Percentiles rank a stretch among this genome's conserved stretches.
Evolutionary conservation across 345 rosid genomes (phyloP).

Genomic region (Luvunga scandens): DNA sequence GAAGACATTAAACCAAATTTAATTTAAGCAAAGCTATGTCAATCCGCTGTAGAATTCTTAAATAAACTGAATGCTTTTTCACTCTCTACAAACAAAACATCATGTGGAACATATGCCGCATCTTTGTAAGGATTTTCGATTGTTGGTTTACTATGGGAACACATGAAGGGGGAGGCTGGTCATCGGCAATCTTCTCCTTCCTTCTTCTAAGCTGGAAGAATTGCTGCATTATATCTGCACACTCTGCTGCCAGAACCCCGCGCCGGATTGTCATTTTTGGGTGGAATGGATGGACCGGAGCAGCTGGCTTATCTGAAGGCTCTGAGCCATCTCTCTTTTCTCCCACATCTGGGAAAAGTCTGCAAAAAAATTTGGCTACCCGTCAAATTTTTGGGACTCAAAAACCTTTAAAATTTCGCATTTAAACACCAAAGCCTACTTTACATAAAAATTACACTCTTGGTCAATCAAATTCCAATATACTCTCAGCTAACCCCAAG

Average conservation of each 20-base stretch:
- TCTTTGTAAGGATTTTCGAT: constrained; percentile 64
- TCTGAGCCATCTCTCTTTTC: constrained; percentile 40
- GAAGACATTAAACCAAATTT: neutral
- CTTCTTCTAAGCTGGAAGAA: constrained; percentile 89
- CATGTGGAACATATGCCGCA: constrained; percentile 70
- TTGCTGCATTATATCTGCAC: constrained; percentile 84
- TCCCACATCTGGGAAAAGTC: constrained; percentile 63
- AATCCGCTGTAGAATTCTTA: neutral
- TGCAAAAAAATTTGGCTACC: constrained; percentile 27
- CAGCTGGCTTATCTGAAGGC: constrained; percentile 55
- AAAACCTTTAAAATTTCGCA: neutral
- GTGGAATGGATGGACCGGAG: constrained; percentile 92
- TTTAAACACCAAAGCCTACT: neutral
- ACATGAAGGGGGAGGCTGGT: constrained; percentile 41
- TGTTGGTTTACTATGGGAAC: constrained; percentile 58
- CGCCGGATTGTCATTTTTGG: constrained; percentile 83
- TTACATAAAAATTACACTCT: neutral
- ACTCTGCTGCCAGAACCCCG: constrained; percentile 72
- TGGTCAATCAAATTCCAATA: neutral
- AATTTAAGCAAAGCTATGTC: neutral
- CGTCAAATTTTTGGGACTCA: neutral
- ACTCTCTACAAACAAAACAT: constrained; percentile 58
- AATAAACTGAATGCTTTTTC: neutral
- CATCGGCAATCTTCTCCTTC: constrained; percentile 51
- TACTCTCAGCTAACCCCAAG: neutral